Percentiles rank a stretch among this genome's conserved stretches.
phyloP scores from a whole-genome alignment of 129 eudicot genomes.

The Helichrysum umbraculigerum region DNA sequence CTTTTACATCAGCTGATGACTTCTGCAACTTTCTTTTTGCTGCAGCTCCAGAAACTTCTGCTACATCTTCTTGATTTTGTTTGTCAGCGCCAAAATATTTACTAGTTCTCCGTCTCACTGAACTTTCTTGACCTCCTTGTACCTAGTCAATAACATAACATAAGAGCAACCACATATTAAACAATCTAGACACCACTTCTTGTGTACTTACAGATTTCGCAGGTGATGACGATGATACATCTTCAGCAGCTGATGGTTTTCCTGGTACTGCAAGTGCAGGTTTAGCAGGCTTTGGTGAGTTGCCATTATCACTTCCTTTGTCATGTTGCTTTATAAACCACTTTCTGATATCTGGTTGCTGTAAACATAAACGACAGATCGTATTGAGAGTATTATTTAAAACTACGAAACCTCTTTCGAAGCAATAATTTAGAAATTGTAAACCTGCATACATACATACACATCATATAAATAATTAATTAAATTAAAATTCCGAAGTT shows the following conservation, averaged over 20 bases:
- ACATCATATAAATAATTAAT: too few relatives aligned
- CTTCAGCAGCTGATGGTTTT: conserved; percentile 28
- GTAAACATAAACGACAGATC: not conserved
- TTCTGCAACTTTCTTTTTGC: conserved; percentile 58
- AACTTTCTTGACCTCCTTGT: conserved; percentile 59
- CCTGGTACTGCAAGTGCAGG: conserved; percentile 37
- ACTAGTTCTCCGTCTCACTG: conserved; percentile 85
- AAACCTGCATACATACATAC: not conserved
- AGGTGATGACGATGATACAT: conserved; percentile 35
- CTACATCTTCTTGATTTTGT: conserved; percentile 49
- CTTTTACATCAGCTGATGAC: conserved; percentile 42
- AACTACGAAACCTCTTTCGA: too few relatives aligned
- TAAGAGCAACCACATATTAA: not conserved
- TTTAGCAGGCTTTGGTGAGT: conserved; percentile 43
- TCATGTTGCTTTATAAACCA: conserved; percentile 88
- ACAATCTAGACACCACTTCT: not conserved
- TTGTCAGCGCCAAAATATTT: conserved; percentile 67
- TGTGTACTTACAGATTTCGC: conserved; percentile 38
- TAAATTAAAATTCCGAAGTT: not conserved
- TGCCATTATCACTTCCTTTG: conserved; percentile 48
- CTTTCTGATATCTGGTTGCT: conserved; percentile 74
- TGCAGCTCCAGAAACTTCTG: conserved; percentile 49
- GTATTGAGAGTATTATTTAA: too few relatives aligned
- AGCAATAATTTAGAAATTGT: not conserved
- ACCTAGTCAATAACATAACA: conserved; percentile 29